Conservation (phyloP, 2,329 filamentous ascomycete species). For the Parascedosporium putredinis region DNA sequence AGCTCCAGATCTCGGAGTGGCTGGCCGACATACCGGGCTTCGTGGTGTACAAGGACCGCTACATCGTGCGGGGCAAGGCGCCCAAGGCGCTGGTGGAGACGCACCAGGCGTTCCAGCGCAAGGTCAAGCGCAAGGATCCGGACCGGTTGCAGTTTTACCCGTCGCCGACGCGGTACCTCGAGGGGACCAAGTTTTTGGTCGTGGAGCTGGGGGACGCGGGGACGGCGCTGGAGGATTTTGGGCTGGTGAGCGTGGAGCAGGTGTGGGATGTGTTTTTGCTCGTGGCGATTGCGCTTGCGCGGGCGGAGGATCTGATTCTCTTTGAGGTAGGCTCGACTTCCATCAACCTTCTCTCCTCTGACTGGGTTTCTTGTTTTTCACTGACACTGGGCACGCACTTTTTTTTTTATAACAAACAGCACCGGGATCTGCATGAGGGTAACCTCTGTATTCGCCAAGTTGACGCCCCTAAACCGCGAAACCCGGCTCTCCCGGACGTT, state of each 20-base stretch:
- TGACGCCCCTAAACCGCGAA: conserved; percentile 16
- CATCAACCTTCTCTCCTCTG: background rate
- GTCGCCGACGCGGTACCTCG: conserved; percentile 47
- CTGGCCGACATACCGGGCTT: conserved; percentile 55
- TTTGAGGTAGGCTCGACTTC: conserved; percentile 43
- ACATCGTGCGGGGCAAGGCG: conserved; percentile 46
- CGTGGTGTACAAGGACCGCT: conserved; percentile 55
- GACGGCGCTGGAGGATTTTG: conserved; percentile 46
- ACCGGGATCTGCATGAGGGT: conserved; percentile 56
- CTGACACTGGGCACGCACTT: background rate
- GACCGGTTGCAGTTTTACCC: conserved; percentile 51
- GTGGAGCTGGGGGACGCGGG: conserved; percentile 56
- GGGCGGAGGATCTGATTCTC: conserved; percentile 45
- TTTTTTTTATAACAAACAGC: conserved; percentile 25
- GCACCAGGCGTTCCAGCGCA: conserved; percentile 47
- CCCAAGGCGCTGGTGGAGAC: conserved; percentile 45
- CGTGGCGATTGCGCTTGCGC: conserved; percentile 47
- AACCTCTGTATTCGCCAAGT: conserved; percentile 48
- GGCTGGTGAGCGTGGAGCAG: conserved; percentile 36
- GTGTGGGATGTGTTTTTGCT: conserved; percentile 55
- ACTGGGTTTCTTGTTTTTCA: background rate
- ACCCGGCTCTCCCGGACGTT: conserved; percentile 13
- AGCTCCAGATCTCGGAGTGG: conserved; percentile 53
- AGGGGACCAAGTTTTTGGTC: conserved; percentile 47
- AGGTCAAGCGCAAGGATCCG: conserved; percentile 43